Evolutionary conservation across 208 protist species (phyloP), one percentile per base, ranked within the genome.

Genomic region (Wallacemonas sp.): DNA sequence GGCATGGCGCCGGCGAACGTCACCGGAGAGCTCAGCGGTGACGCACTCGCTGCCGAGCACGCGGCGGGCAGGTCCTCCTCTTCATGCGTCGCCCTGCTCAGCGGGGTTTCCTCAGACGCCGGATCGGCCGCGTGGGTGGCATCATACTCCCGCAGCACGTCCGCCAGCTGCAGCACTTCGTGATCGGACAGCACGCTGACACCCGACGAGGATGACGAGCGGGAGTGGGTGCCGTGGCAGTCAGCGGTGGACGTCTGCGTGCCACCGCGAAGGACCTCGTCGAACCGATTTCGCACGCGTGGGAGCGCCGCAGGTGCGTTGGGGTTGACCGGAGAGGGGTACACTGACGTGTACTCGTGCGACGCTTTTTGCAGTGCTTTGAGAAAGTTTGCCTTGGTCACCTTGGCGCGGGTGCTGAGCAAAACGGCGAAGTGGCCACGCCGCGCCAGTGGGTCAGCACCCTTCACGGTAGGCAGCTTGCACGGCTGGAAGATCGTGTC

Each of bases 131-230:
- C 23, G 52, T 76, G 46, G 57, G 54, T 38, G 43, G 30, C 70
- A 52, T 83, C 72, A 58, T 79, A 83, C 36, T 36, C 47, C 2
- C 62, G 68, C 36, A 89, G 63, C 24, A 89, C 83, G 41, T 89
- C 83, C 36, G 74, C 69, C 12, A 89, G 73, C 58, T 86, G 75
- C 56, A 80, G 73, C 49, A 88, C 75, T 54, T 85, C 82, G 72
- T 88, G 79, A 32, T 80, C 49, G 26, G 74, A 79, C 19, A 89
- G 61, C 38, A 85, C 70, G 43, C 61, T 84, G 16, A 65, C 62
- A 38, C 49, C 46, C 21, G 58, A 70, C 47, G 64, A 63, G 33
- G 48, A 56, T 4, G 57, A 32, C 19, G 49, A 43, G 32, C 29
- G 34, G 17, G 14, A 8, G 14, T 46, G 33, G 41, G 29, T 16